Percentiles rank a stretch among this genome's conserved stretches.
phyloP scores from a whole-genome alignment of 192 early-diverging fungal genomes.

The Gonapodya sp. region DNA sequence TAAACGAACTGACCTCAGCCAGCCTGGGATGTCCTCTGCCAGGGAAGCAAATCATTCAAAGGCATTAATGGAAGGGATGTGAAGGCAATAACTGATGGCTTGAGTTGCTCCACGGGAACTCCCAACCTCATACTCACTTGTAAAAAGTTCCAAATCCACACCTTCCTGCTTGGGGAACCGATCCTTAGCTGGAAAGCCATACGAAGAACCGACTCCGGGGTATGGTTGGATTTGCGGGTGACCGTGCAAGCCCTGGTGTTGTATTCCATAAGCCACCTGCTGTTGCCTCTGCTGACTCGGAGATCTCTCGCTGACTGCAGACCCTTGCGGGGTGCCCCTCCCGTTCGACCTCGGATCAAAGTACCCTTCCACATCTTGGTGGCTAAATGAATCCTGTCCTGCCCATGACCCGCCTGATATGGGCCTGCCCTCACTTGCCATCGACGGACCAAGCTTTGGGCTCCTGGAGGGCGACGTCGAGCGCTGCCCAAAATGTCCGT shows the following conservation, averaged over 20 bases:
- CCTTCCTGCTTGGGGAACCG: conserved; percentile 26
- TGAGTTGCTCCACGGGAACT: background rate
- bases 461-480: background rate
- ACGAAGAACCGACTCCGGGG: background rate
- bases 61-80: background rate
- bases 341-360: background rate
- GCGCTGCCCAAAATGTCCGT: background rate
- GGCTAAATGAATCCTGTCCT: background rate
- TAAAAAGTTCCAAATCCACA: conserved; percentile 62
- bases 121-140: conserved; percentile 35
- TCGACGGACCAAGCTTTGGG: background rate
- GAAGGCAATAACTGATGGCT: too few relatives aligned
- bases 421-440: background rate
- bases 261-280: background rate
- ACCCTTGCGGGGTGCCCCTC: background rate
- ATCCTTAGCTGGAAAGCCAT: background rate
- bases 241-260: too few relatives aligned
- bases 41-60: background rate
- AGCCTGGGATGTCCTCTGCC: conserved; percentile 70
- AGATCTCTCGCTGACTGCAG: background rate
- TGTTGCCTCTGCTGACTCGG: background rate
- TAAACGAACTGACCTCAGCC: conserved; percentile 83
- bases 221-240: too few relatives aligned
- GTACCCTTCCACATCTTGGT: background rate
- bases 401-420: background rate